Evolutionary conservation across 352 stramenopile genomes (phyloP).

Genomic region (Globisporangium cystogenes): DNA sequence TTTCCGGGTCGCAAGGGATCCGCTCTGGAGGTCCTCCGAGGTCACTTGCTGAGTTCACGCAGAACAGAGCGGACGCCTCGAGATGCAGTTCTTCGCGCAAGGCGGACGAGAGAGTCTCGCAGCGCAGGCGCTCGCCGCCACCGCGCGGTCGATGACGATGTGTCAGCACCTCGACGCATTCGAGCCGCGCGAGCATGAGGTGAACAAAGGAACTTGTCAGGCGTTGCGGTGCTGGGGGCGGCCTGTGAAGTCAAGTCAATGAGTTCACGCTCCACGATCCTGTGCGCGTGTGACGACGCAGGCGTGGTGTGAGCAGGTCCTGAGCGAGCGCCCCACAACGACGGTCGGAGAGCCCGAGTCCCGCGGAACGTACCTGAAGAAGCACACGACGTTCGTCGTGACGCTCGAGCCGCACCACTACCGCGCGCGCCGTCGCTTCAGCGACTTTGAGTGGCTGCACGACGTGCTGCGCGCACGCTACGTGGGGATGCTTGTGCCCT

Average conservation of each 20-base stretch:
- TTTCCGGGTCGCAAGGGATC: not conserved
- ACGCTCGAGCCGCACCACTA: constrained; percentile 22
- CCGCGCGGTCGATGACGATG: constrained; percentile 29
- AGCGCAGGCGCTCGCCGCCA: constrained; percentile 20
- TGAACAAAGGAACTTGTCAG: too few relatives aligned
- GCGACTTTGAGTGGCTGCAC: constrained; percentile 75
- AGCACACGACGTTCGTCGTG: constrained; percentile 68
- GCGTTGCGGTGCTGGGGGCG: not conserved
- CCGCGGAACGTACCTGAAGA: constrained; percentile 57
- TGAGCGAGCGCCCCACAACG: constrained; percentile 1
- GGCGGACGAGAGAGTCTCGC: constrained; percentile 21
- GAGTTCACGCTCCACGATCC: not conserved
- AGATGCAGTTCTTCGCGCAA: constrained; percentile 39
- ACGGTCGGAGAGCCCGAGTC: constrained; percentile 50
- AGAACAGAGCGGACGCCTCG: not conserved
- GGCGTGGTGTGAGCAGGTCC: constrained; percentile 7
- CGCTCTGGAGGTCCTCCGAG: too few relatives aligned
- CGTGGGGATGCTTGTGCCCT: constrained; percentile 58
- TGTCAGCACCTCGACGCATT: constrained; percentile 17
- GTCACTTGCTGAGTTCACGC: too few relatives aligned
- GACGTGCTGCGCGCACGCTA: constrained; percentile 52
- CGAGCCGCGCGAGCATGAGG: constrained; percentile 25
- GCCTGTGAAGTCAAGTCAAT: not conserved
- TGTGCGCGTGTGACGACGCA: not conserved
- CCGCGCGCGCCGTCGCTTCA: constrained; percentile 52